Evolutionary conservation across 1,139 yeast genomes (phyloP), one percentile per base, ranked within the genome.

Genomic region (Meyerozyma sp.): DNA sequence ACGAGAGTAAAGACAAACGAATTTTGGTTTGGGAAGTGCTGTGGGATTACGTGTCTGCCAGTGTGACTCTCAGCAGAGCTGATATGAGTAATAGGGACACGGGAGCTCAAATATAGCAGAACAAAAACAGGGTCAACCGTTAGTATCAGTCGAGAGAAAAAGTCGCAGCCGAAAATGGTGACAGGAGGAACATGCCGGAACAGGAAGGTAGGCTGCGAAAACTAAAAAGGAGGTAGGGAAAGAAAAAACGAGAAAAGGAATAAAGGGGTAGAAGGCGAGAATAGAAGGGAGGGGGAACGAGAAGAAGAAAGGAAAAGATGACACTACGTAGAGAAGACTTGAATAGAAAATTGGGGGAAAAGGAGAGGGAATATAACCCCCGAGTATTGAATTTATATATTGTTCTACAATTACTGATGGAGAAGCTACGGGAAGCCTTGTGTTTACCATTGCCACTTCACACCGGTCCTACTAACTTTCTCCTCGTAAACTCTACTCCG

Each of bases 181-280:
- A 34, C 25, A 38, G 44, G n/a, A 21, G 23, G 37, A 40, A 21
- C 29, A 28, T 23, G 37, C 42, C 28, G 41, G 25, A 28, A 27
- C n/a, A 21, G 26, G 37, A 34, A 34, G 9, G 21, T 34, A n/a
- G 37, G 37, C 37, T 34, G 37, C 37, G 37, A 34, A 34, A 30
- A 27, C 18, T 16, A 8, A 32, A 16, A 14, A 13, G 14, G n/a
- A 20, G 5, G n/a, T 2, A 34, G 14, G 16, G 6, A 32, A n/a
- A 9, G 18, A 32, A 34, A n/a, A n/a, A n/a, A n/a, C n/a, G n/a
- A n/a, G n/a, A n/a, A n/a, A n/a, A n/a, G n/a, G n/a, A n/a, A n/a
- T n/a, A n/a, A n/a, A n/a, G n/a, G n/a, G n/a, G n/a, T n/a, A n/a
- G n/a, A n/a, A n/a, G n/a, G n/a, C n/a, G n/a, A n/a, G n/a, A n/a